Evolutionary conservation across 2,329 filamentous ascomycete genomes (phyloP), one percentile per base, ranked within the genome.

Genomic region (Arthrobotrys sphaeroides): DNA sequence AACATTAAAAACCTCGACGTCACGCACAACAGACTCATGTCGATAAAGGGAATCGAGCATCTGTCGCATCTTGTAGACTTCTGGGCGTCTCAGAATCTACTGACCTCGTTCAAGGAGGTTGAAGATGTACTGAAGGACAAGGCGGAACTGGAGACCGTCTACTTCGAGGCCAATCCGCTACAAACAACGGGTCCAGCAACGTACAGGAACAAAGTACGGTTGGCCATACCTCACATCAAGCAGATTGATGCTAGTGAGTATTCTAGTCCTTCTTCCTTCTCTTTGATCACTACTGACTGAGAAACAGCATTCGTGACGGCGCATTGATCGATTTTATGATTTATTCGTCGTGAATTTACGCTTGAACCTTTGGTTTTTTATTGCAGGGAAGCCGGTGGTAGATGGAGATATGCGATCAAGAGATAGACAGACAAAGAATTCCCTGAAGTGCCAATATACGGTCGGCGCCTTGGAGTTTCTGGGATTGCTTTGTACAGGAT

Each of bases 171-270:
- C 0, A 97, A 96, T 80, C 94, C 94, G 24, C 83, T 99, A 79
- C 95, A 99, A 84, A 85, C 89, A 75, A 87, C 87, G 65, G 88
- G 88, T 3, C 91, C 91, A n/a, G 91, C 92, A 0, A 83, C 97
- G 76, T 99, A 99, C 83, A 86, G 95, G 80, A 98, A 97, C 84
- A 99, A 99, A 84, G 89, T 99, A 45, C 87, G 90, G 73, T 84
- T 99, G 82, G 91, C 93, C 33, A 83, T 99, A 82, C 95, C 95
- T 69, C 91, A 95, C 82, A 85, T 99, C 61, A 88, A 88, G 81
- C 94, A 99, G 85, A 97, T 99, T 82, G 95, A 99, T 88, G 95
- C 95, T 73, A 96, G 94, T 97, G 86, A 89, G 93, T 92, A n/a
- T n/a, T n/a, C n/a, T n/a, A n/a, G n/a, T n/a, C n/a, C n/a, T n/a